Conservation (phyloP, 768 basidiomycete genomes). For the Galerina marginata region DNA sequence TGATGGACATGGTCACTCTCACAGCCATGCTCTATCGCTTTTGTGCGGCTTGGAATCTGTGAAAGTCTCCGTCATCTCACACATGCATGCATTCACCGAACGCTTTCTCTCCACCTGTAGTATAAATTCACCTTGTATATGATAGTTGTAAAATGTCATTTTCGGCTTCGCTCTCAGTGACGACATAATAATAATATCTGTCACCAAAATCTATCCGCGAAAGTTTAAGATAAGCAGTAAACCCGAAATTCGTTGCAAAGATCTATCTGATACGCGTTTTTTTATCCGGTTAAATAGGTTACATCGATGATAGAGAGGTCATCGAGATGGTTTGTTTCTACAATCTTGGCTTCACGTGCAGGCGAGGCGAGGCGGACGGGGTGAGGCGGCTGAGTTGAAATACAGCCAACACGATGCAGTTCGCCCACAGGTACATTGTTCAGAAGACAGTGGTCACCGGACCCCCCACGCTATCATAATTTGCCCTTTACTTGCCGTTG, state of each 20-base stretch:
- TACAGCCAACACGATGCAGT: conserved; percentile 46
- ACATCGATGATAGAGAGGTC: conserved; percentile 33
- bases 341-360: conserved; percentile 39
- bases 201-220: conserved; percentile 23
- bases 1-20: conserved; percentile 88
- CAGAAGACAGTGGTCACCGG: conserved; percentile 41
- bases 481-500: conserved; percentile 54
- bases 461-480: conserved; percentile 52
- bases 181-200: conserved; percentile 18
- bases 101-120: conserved; percentile 19
- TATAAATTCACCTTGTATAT: conserved; percentile 25
- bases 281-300: conserved; percentile 15
- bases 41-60: conserved; percentile 60
- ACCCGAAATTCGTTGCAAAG: conserved; percentile 5
- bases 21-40: conserved; percentile 88
- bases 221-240: conserved; percentile 24
- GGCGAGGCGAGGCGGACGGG: conserved; percentile 36
- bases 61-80: conserved; percentile 24
- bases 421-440: conserved; percentile 36
- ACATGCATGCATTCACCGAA: conserved; percentile 14
- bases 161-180: conserved; percentile 23
- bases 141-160: conserved; percentile 22
- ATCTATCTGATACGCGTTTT: conserved; percentile 19
- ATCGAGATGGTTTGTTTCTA: conserved; percentile 26
- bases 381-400: conserved; percentile 41